Evolutionary conservation across 169 alveolate genomes (phyloP).

Genomic region (Perkinsus marinus): DNA sequence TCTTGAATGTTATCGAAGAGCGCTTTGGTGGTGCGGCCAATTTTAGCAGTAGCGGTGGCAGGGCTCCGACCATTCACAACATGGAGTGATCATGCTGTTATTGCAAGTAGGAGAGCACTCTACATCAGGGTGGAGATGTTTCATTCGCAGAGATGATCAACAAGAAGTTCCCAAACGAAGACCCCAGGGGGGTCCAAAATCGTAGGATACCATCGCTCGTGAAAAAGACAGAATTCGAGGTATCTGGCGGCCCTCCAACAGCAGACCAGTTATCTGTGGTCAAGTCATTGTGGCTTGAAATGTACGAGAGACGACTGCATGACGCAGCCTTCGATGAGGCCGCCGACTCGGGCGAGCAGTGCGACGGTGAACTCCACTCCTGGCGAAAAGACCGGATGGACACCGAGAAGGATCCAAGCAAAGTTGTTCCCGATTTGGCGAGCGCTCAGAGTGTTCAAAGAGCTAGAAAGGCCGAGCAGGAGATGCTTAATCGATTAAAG

Average conservation of each 20-base stretch:
- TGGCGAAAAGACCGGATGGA: neutral
- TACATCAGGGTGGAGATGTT: no score
- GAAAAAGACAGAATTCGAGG: neutral
- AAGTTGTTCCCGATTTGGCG: neutral
- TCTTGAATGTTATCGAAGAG: no score
- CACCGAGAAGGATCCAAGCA: neutral
- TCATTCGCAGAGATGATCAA: neutral
- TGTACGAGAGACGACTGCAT: neutral
- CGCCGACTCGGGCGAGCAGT: neutral
- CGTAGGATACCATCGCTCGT: neutral
- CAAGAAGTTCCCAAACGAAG: neutral
- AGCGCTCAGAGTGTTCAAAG: neutral
- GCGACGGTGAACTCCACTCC: neutral
- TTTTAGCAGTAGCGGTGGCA: neutral
- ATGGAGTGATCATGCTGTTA: neutral
- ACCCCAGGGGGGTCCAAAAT: neutral
- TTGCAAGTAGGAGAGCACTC: neutral
- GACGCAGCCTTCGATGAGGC: neutral
- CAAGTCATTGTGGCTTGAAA: neutral
- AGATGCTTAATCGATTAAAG: neutral
- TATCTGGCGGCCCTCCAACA: neutral
- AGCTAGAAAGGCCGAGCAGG: neutral
- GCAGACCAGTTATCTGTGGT: neutral
- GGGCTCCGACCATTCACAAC: neutral
- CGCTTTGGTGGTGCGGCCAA: neutral